Evolutionary conservation across 208 protist genomes (phyloP).

Genomic region (Novymonas esmeraldas): DNA sequence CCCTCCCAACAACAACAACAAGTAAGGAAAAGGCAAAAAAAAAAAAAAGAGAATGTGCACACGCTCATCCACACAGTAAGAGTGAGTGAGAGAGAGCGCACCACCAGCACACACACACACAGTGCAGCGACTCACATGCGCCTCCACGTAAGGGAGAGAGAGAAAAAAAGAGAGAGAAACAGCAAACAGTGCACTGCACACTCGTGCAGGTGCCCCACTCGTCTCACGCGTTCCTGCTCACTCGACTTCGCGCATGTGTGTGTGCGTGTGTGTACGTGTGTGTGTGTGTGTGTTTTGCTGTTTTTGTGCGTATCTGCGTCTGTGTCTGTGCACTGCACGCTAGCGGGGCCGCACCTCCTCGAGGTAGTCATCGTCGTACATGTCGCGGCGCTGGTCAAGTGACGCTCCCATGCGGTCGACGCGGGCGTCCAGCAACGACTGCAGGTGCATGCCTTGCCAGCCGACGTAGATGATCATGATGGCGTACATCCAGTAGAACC

Average conservation of each 20-base stretch:
- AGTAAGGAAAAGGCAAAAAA: not conserved
- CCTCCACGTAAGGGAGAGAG: not conserved
- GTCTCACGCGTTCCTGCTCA: not conserved
- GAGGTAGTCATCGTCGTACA: conserved; percentile 86
- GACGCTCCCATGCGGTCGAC: conserved; percentile 62
- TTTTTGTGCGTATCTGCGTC: not conserved
- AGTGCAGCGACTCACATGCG: too few species aligned
- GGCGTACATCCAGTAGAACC: conserved; percentile 87
- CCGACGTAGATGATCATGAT: conserved; percentile 81
- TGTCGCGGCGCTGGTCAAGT: conserved; percentile 59
- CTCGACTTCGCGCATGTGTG: not conserved
- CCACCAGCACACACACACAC: too few species aligned
- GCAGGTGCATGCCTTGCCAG: conserved; percentile 66
- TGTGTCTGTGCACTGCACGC: not conserved
- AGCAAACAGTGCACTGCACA: not conserved
- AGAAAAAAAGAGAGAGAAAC: not conserved
- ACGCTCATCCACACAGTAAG: too few species aligned
- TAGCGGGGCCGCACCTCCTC: conserved; percentile 80
- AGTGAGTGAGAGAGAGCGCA: too few species aligned
- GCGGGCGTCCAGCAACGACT: conserved; percentile 61
- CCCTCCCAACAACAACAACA: too few species aligned
- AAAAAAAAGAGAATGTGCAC: not conserved
- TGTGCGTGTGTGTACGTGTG: not conserved
- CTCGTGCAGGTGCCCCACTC: too few species aligned
- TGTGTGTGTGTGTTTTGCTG: not conserved